These are phyloP conservation scores for Sporothrix mexicana DNA, from an alignment of 2,329 filamentous ascomycete species.

Conservation along the genomic window DNA sequence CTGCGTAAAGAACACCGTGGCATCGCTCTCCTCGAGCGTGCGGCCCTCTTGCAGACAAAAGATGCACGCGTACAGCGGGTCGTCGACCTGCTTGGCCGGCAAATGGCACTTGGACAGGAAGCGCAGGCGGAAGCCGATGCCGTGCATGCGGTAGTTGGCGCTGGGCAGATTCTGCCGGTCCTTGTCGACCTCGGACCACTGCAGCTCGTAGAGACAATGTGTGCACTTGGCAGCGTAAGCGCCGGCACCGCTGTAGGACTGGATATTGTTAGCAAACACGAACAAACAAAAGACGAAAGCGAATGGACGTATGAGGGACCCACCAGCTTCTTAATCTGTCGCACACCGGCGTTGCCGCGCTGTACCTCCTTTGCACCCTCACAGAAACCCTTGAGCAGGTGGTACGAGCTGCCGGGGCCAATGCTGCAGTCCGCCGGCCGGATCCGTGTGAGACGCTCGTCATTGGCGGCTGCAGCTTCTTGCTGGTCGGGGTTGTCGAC, in stretches of 20 bases:
- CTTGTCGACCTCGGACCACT: conserved; percentile 58
- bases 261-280: not conserved
- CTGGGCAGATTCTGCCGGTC: conserved; percentile 56
- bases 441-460: not conserved
- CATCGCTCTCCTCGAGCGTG: conserved; percentile 60
- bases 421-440: conserved; percentile 48
- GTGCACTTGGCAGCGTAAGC: conserved; percentile 58
- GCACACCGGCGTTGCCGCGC: conserved; percentile 56
- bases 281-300: not conserved
- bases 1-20: conserved; percentile 62
- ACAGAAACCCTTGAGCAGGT: conserved; percentile 61
- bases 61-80: conserved; percentile 60
- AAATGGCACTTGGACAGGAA: conserved; percentile 64
- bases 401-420: conserved; percentile 56
- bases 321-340: conserved; percentile 57
- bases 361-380: conserved; percentile 59
- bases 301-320: conserved; percentile 34
- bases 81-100: conserved; percentile 55
- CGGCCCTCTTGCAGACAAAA: conserved; percentile 59
- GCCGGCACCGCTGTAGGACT: conserved; percentile 45
- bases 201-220: conserved; percentile 60
- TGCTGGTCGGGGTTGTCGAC: conserved; percentile 29
- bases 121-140: conserved; percentile 58
- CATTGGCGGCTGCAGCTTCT: not conserved
- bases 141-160: conserved; percentile 55